Evolutionary conservation across 106 monocot species (phyloP).

Genomic region (Allium cepa): DNA sequence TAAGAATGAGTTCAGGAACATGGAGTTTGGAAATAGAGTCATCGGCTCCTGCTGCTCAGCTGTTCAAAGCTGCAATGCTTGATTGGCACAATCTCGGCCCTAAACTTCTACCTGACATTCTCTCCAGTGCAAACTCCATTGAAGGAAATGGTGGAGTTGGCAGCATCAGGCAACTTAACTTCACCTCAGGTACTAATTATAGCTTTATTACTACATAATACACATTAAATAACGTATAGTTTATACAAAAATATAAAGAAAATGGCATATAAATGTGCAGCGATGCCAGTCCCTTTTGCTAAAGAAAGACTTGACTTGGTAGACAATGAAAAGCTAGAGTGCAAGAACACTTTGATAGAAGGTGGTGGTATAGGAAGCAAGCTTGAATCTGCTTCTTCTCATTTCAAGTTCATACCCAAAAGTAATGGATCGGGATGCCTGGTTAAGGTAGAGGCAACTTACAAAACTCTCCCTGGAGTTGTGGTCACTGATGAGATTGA

Average conservation of each 20-base stretch:
- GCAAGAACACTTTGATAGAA: constrained; percentile 1
- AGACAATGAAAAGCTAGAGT: constrained; percentile 12
- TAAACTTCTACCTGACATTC: constrained; percentile 30
- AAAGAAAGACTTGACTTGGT: constrained; percentile 15
- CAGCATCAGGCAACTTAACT: constrained; percentile 30
- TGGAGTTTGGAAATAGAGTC: constrained; percentile 22
- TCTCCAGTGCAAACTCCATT: constrained; percentile 13
- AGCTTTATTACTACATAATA: not conserved
- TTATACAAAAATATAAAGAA: not conserved
- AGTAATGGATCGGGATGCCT: not conserved
- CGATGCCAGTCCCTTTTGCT: not conserved
- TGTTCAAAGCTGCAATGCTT: constrained; percentile 27
- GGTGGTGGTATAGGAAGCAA: constrained; percentile 11
- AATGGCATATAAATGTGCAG: constrained; percentile 1
- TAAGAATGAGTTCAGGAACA: not conserved
- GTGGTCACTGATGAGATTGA: constrained; percentile 1
- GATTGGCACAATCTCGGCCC: constrained; percentile 46
- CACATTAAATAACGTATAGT: not conserved
- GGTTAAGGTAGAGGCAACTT: not conserved
- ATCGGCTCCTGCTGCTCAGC: constrained; percentile 13
- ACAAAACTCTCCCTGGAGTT: constrained; percentile 7
- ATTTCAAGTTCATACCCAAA: constrained; percentile 7
- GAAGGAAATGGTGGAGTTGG: constrained; percentile 28
- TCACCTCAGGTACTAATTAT: constrained; percentile 23
- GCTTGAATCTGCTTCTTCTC: constrained; percentile 9